A percentile compares a stretch with the other conserved stretches of the same genome.
Conservation (phyloP, 306 rosid genomes). For the Chamaecrista fasciculata region DNA sequence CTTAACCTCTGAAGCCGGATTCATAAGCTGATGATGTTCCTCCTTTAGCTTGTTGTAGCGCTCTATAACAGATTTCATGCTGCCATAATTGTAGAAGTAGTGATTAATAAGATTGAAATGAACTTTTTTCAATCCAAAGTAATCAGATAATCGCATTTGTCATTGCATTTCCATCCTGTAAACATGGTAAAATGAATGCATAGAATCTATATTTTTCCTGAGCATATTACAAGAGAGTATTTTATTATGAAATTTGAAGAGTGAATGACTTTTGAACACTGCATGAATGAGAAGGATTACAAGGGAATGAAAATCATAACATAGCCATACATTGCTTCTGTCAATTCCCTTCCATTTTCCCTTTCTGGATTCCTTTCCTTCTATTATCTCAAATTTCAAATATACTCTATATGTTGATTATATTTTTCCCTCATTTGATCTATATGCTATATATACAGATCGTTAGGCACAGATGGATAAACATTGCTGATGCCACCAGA, state of each 20-base stretch:
- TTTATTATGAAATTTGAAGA: not conserved
- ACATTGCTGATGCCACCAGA: too few species aligned
- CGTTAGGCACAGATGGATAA: too few species aligned
- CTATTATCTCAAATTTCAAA: too few species aligned
- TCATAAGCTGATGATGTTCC: slow-evolving; percentile 42
- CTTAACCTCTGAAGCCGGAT: slow-evolving; percentile 53
- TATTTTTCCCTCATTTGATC: too few species aligned
- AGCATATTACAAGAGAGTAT: not conserved
- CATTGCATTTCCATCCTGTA: not conserved
- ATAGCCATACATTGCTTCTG: too few species aligned
- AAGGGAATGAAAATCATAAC: too few species aligned
- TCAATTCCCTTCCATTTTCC: too few species aligned
- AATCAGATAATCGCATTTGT: not conserved
- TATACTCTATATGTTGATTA: too few species aligned
- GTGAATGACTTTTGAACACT: not conserved
- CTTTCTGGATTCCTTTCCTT: too few species aligned
- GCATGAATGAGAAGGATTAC: not conserved
- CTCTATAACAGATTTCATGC: slow-evolving; percentile 56
- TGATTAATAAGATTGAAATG: not conserved
- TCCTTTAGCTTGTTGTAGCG: slow-evolving; percentile 52
- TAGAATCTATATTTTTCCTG: not conserved
- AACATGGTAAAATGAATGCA: not conserved
- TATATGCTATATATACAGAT: too few species aligned
- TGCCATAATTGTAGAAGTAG: slow-evolving; percentile 21
- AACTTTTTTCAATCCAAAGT: not conserved